These are phyloP conservation scores for Elaeagnus macrophylla DNA, from an alignment of 306 rosid species.

Conservation along the genomic window DNA sequence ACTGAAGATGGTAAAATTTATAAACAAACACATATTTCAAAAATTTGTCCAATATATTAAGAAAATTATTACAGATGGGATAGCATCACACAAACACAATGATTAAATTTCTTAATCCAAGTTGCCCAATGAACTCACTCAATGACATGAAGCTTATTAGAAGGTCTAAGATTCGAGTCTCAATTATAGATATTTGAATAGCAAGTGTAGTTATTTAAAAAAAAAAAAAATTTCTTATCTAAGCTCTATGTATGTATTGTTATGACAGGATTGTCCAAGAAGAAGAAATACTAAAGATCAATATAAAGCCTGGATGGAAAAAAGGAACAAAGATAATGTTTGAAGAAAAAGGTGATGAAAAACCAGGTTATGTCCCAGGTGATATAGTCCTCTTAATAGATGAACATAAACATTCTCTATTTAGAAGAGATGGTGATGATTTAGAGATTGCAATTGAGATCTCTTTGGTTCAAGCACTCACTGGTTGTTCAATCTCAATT, in stretches of 20 bases:
- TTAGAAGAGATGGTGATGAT: constrained; percentile 49
- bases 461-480: constrained; percentile 61
- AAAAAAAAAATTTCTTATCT: no score
- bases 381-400: constrained; percentile 60
- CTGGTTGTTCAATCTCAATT: constrained; percentile 63
- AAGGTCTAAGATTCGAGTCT: no score
- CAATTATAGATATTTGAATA: no score
- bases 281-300: constrained; percentile 52
- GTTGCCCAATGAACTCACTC: no score
- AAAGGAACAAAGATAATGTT: constrained; percentile 77
- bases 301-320: constrained; percentile 82
- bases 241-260: neutral
- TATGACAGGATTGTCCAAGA: constrained; percentile 48
- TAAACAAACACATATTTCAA: no score
- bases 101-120: no score
- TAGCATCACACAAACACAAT: no score
- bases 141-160: no score
- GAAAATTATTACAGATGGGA: no score
- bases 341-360: constrained; percentile 83
- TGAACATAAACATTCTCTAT: constrained; percentile 60
- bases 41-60: no score
- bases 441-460: constrained; percentile 62
- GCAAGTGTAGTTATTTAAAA: no score
- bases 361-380: constrained; percentile 80
- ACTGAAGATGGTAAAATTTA: no score